A percentile compares a stretch with the other conserved stretches of the same genome.
Evolutionary conservation across 1,284 basidiomycete genomes (phyloP).

Genomic region (Moesziomyces parantarcticus): DNA sequence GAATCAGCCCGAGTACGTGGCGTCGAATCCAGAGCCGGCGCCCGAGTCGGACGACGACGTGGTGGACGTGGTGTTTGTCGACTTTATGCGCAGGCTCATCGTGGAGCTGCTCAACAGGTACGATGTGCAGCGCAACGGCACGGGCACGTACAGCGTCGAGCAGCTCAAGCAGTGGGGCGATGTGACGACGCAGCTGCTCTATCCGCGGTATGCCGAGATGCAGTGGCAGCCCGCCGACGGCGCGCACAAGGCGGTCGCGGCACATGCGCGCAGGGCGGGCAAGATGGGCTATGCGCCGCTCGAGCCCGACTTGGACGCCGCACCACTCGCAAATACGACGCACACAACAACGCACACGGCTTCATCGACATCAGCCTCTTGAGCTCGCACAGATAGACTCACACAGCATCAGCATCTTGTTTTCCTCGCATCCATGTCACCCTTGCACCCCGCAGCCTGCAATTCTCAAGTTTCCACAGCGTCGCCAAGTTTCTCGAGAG

Average conservation of each 20-base stretch:
- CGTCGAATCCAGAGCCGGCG: conserved; percentile 43
- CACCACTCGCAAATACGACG: too few relatives aligned
- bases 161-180: conserved; percentile 55
- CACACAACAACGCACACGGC: too few relatives aligned
- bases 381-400: too few relatives aligned
- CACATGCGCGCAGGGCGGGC: conserved; percentile 26
- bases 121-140: conserved; percentile 26
- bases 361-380: too few relatives aligned
- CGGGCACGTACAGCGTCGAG: conserved; percentile 30
- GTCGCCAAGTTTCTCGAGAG: too few relatives aligned
- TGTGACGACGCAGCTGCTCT: conserved; percentile 62
- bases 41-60: conserved; percentile 32
- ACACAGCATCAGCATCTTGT: too few relatives aligned
- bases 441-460: too few relatives aligned
- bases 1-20: conserved; percentile 62
- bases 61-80: conserved; percentile 55
- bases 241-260: conserved; percentile 24
- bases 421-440: too few relatives aligned
- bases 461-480: too few relatives aligned
- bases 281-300: conserved; percentile 45
- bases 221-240: conserved; percentile 48
- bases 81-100: conserved; percentile 36
- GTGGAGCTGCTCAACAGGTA: conserved; percentile 49
- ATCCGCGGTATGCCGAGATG: conserved; percentile 54
- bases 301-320: neutral